phyloP scores from a whole-genome alignment of 306 rosid species.

The Quillaja saponaria region DNA sequence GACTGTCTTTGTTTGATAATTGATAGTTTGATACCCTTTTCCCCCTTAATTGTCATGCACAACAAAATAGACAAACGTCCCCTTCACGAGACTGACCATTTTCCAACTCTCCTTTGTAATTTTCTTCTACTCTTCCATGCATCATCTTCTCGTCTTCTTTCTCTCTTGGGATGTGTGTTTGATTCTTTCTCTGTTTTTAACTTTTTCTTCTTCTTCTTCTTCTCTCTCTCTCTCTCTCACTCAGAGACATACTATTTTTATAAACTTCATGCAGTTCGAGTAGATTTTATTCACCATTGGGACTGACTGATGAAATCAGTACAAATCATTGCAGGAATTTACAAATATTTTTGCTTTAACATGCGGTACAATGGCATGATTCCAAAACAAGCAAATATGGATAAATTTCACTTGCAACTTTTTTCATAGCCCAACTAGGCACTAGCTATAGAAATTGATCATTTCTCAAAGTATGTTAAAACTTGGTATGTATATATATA shows the following conservation, averaged over 20 bases:
- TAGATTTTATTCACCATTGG: slow-evolving; percentile 44
- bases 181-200: slow-evolving; percentile 34
- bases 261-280: slow-evolving; percentile 23
- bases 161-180: slow-evolving; percentile 73
- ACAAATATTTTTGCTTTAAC: slow-evolving; percentile 30
- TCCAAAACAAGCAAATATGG: slow-evolving; percentile 33
- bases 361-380: slow-evolving; percentile 33
- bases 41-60: slow-evolving; percentile 42
- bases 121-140: slow-evolving; percentile 58
- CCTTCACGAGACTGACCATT: slow-evolving; percentile 75
- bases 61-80: slow-evolving; percentile 56
- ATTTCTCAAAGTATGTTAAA: too few species aligned
- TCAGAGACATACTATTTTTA: not conserved
- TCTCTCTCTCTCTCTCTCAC: slow-evolving; percentile 14
- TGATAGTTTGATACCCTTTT: slow-evolving; percentile 26
- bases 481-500: too few species aligned
- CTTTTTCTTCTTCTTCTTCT: not conserved
- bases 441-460: too few species aligned
- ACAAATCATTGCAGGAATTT: slow-evolving; percentile 40
- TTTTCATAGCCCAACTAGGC: slow-evolving; percentile 13
- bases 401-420: slow-evolving; percentile 21
- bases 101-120: slow-evolving; percentile 65
- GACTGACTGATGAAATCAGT: slow-evolving; percentile 50
- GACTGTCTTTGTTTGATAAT: too few species aligned
- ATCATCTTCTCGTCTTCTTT: slow-evolving; percentile 78